phyloP scores from a whole-genome alignment of 1,139 yeast genomes.

The Pichia sp. region DNA sequence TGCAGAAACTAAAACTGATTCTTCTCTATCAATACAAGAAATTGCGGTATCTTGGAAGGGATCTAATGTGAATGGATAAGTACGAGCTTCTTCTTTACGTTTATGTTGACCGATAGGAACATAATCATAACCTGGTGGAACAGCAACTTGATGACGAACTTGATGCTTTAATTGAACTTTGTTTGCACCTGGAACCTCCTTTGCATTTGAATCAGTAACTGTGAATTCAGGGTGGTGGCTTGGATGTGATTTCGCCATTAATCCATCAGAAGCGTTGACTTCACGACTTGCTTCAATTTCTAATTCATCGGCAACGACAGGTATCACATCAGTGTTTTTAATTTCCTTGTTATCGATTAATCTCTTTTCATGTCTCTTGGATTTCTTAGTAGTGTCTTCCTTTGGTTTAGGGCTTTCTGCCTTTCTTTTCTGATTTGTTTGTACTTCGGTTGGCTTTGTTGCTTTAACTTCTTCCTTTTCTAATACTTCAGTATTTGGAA shows the following conservation, averaged over 20 bases:
- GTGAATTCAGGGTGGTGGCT: neutral
- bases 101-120: conserved; percentile 86
- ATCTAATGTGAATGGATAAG: conserved; percentile 92
- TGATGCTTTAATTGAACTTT: conserved; percentile 78
- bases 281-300: conserved; percentile 92
- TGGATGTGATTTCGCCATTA: conserved; percentile 37
- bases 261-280: conserved; percentile 76
- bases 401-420: conserved; percentile 18
- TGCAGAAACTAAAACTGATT: conserved; percentile 97
- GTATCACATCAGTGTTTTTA: conserved; percentile 41
- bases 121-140: conserved; percentile 89
- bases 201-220: conserved; percentile 9
- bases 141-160: conserved; percentile 96
- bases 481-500: conserved; percentile 36
- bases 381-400: conserved; percentile 8
- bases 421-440: conserved; percentile 13
- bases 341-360: conserved; percentile 31
- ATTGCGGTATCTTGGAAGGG: conserved; percentile 97
- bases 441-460: neutral
- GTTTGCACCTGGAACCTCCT: conserved; percentile 27
- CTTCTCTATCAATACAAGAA: conserved; percentile 94
- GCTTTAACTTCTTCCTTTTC: conserved; percentile 8
- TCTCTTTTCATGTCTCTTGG: conserved; percentile 25
- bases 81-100: conserved; percentile 70
- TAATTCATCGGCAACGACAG: conserved; percentile 84